Base-by-base conservation (phyloP, 2,329 filamentous ascomycete species). In the Cercospora sojina region DNA sequence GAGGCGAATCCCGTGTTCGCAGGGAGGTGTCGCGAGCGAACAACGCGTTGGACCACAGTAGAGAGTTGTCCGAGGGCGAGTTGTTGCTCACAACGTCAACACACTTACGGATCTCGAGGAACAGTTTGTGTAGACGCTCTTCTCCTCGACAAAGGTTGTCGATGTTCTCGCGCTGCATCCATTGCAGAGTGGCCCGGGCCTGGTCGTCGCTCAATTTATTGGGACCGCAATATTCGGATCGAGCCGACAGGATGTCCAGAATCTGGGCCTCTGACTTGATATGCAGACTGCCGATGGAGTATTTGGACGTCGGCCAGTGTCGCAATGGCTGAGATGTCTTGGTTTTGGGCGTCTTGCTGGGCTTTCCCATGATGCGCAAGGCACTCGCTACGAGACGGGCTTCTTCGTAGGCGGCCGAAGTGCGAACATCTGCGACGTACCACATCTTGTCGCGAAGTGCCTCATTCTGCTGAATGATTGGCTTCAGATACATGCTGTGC, bases 151-250 rank as follows among this genome's bases (percentile, higher is more conserved):
- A 99, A 72, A 98, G 94, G 75, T 97, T 97, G 77, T 96, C 92
- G 32, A 98, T 90, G 13, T 88, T 88, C 70, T 89, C 90, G 71
- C 91, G 88, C 58, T 90, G 88, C 62, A 98, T 83, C 92, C 94
- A 99, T 64, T 88, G 87, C 20, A 86, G 82, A 0, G 93, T 97
- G 71, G 93, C 88, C 60, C 96, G 92, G 0, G 93, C 90, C 77
- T 98, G 95, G 64, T 97, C 92, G 75, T 98, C 94, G n/a, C 92
- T 93, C 12, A 99, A 85, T 78, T 99, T 99, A 78, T 96, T 96
- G 0, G 92, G 92, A 0, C 95, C 94, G 12, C 93, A 94, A 72
- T 96, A 91, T 62, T 91, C 91, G 64, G 90, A 88, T 0, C 87
- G 84, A 5, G 93, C 93, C 31, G 93, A 92, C 76, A 98, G 85